These are phyloP conservation scores for Cytospora chrysosperma DNA, from an alignment of 2,329 filamentous ascomycete species.

Conservation along the genomic window DNA sequence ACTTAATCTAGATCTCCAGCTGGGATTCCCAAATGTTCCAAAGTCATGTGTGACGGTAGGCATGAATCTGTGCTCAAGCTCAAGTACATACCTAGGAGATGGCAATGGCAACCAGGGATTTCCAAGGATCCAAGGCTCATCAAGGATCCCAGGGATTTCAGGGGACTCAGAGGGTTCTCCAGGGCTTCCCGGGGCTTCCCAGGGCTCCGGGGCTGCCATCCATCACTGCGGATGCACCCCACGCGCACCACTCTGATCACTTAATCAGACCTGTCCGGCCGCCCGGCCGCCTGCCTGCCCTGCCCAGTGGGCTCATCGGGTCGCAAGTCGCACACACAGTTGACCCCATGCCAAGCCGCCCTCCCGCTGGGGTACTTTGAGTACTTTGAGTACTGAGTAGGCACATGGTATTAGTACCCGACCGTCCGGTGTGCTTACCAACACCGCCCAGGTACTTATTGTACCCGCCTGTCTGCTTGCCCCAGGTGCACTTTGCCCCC, in stretches of 20 bases:
- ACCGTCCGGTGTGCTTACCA: not conserved
- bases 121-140: not conserved
- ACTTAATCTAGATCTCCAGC: too few relatives aligned
- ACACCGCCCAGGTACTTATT: not conserved
- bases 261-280: too few relatives aligned
- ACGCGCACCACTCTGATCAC: not conserved
- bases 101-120: not conserved
- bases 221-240: not conserved
- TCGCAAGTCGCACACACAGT: not conserved
- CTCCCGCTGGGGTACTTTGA: too few relatives aligned
- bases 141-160: not conserved
- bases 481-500: slow-evolving; percentile 1
- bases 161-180: not conserved
- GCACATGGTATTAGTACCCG: not conserved
- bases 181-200: too few relatives aligned
- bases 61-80: too few relatives aligned
- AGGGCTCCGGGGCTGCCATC: too few relatives aligned
- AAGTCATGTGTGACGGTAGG: not conserved
- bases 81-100: not conserved
- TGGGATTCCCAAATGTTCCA: not conserved
- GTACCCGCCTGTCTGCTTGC: not conserved
- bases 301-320: too few relatives aligned
- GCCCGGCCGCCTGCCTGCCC: too few relatives aligned
- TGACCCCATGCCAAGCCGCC: not conserved
- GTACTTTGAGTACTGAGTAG: too few relatives aligned